A percentile compares a stretch with the other conserved stretches of the same genome.
Conservation (phyloP, 2,329 filamentous ascomycete species). For the Juglanconis sp. region DNA sequence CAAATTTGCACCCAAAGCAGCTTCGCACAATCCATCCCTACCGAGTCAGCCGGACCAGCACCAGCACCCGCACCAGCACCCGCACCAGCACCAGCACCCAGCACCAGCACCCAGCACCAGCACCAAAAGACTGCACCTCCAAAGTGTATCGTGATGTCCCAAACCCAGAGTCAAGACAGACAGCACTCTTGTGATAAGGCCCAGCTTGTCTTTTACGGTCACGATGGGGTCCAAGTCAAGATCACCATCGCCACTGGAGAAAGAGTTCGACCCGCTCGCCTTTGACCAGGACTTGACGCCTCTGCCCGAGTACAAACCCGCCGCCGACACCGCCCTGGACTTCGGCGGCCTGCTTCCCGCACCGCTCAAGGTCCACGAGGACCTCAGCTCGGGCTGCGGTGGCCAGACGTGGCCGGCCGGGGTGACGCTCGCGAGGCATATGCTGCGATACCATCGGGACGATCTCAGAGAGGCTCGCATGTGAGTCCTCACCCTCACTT, state of each 20-base stretch:
- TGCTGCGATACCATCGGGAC: slow-evolving; percentile 70
- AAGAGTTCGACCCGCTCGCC: slow-evolving; percentile 47
- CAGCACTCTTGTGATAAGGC: too few species aligned
- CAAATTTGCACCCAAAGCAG: not conserved
- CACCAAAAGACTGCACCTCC: not conserved
- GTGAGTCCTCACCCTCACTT: slow-evolving; percentile 46
- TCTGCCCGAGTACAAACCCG: slow-evolving; percentile 56
- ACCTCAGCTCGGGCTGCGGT: slow-evolving; percentile 83
- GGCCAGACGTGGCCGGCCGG: slow-evolving; percentile 94
- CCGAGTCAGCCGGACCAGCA: not conserved
- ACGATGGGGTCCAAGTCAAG: slow-evolving; percentile 8
- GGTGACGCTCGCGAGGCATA: slow-evolving; percentile 80
- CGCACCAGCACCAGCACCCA: too few species aligned
- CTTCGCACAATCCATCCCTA: not conserved
- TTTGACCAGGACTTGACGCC: slow-evolving; percentile 57
- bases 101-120: not conserved
- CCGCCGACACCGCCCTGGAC: slow-evolving; percentile 49
- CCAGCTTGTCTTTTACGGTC: not conserved
- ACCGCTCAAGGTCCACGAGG: slow-evolving; percentile 76
- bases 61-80: too few species aligned
- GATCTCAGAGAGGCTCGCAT: slow-evolving; percentile 66
- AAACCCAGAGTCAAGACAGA: too few species aligned
- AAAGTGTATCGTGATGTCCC: too few species aligned
- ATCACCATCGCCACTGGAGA: slow-evolving; percentile 36
- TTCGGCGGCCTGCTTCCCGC: slow-evolving; percentile 72